These are phyloP conservation scores for Mayamaea pseudoterrestris DNA, from an alignment of 108 stramenopile species.

Conservation along the genomic window DNA sequence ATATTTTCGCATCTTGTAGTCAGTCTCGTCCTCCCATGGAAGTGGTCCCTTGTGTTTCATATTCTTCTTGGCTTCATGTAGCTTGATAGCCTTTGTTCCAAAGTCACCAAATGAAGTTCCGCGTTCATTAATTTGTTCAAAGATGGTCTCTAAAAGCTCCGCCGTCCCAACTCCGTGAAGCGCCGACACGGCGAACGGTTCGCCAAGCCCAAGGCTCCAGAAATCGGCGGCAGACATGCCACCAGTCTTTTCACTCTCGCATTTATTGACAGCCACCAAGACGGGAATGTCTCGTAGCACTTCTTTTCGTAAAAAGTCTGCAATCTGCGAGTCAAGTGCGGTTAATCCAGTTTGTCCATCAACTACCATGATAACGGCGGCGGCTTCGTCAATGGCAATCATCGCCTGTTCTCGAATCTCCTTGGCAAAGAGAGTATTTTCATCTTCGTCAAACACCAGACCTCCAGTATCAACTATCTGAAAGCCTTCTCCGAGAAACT, in stretches of 20 bases:
- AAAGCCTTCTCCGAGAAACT: constrained; percentile 87
- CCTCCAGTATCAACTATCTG: constrained; percentile 93
- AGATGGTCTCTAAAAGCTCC: constrained; percentile 83
- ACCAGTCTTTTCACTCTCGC: constrained; percentile 80
- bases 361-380: constrained; percentile 84
- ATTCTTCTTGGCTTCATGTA: constrained; percentile 47
- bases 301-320: constrained; percentile 79
- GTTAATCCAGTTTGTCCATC: constrained; percentile 84
- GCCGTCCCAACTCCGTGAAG: constrained; percentile 94
- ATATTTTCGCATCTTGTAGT: constrained; percentile 54
- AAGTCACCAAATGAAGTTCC: constrained; percentile 56
- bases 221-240: constrained; percentile 78
- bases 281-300: constrained; percentile 70
- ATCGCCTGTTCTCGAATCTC: constrained; percentile 91
- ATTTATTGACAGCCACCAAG: constrained; percentile 91
- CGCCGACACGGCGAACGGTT: constrained; percentile 89
- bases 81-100: constrained; percentile 66
- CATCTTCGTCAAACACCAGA: constrained; percentile 89
- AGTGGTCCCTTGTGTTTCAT: constrained; percentile 47
- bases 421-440: constrained; percentile 76
- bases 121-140: constrained; percentile 62
- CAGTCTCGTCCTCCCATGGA: constrained; percentile 68
- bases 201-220: constrained; percentile 92
- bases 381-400: constrained; percentile 86
- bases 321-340: constrained; percentile 74